Percentiles rank a stretch among this genome's conserved stretches.
Conservation (phyloP, 2,329 filamentous ascomycete species). For the Akanthomyces uredinophilus region DNA sequence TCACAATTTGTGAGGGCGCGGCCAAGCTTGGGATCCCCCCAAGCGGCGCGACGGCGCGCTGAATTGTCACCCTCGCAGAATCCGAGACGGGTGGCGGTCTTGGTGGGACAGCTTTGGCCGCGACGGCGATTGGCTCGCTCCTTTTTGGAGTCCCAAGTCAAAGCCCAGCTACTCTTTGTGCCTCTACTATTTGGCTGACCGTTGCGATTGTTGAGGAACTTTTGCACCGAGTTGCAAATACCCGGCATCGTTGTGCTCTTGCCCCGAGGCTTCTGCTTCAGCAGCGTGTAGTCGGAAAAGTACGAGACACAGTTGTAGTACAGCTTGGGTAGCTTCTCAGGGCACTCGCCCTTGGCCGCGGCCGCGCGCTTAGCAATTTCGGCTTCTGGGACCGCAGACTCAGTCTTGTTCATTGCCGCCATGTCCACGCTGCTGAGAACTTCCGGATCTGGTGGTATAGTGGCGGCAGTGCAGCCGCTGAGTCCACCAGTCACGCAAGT, state of each 20-base stretch:
- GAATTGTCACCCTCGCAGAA: neutral
- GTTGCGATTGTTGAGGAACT: neutral
- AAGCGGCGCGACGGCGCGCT: neutral
- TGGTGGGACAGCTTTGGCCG: neutral
- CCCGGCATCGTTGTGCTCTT: neutral
- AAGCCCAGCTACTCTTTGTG: neutral
- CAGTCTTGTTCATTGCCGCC: neutral
- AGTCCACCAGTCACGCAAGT: neutral
- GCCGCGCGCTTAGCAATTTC: neutral
- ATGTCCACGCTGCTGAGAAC: neutral
- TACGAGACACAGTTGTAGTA: constrained; percentile 2
- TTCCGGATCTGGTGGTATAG: neutral
- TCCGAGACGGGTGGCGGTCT: neutral
- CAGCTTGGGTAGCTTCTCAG: neutral
- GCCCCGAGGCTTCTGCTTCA: neutral
- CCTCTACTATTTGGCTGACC: neutral
- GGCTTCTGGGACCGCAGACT: neutral
- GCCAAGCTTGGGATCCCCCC: neutral
- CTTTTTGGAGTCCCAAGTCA: neutral
- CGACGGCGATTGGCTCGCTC: neutral
- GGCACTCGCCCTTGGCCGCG: neutral
- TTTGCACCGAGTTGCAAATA: constrained; percentile 3
- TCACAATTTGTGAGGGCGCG: neutral
- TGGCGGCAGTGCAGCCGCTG: neutral
- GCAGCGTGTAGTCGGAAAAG: neutral